Evolutionary conservation across 768 basidiomycete species (phyloP).

Genomic region (Pleurotus citrinopileatus): DNA sequence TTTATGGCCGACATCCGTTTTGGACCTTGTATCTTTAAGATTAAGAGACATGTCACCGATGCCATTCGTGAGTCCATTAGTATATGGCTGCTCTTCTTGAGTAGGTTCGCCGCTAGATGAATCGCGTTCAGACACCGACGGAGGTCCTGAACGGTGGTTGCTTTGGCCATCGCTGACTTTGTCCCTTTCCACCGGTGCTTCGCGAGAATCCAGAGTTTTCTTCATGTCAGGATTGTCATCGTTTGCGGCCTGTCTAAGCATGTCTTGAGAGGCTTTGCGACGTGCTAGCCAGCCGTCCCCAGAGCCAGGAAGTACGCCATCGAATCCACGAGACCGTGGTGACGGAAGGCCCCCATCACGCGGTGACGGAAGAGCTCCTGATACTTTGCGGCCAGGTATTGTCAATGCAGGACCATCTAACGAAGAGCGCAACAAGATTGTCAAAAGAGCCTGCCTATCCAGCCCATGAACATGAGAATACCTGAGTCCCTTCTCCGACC

Average conservation of each 20-base stretch:
- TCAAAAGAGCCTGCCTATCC: slow-evolving; percentile 13
- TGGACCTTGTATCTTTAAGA: slow-evolving; percentile 2
- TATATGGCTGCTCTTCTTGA: neutral
- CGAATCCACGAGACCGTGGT: slow-evolving; percentile 70
- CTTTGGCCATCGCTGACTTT: neutral
- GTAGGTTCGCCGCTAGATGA: neutral
- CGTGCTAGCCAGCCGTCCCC: slow-evolving; percentile 71
- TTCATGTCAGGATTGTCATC: slow-evolving; percentile 36
- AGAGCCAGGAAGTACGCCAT: slow-evolving; percentile 59
- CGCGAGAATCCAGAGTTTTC: slow-evolving; percentile 50
- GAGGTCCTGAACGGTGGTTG: neutral
- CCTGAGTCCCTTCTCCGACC: slow-evolving; percentile 67
- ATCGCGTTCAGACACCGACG: neutral
- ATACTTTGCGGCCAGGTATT: slow-evolving; percentile 60
- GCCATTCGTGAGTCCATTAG: neutral
- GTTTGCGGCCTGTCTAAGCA: slow-evolving; percentile 25
- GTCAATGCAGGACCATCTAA: slow-evolving; percentile 57
- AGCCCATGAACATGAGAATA: slow-evolving; percentile 23
- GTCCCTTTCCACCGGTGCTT: slow-evolving; percentile 51
- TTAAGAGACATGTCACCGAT: neutral
- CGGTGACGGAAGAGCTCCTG: slow-evolving; percentile 52
- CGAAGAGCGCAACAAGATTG: slow-evolving; percentile 14
- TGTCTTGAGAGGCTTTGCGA: slow-evolving; percentile 58
- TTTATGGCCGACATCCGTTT: slow-evolving; percentile 10
- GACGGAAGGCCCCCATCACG: slow-evolving; percentile 61